These are phyloP conservation scores for Scenedesmus sp. DNA, from an alignment of 163 green algal species.

Conservation along the genomic window DNA sequence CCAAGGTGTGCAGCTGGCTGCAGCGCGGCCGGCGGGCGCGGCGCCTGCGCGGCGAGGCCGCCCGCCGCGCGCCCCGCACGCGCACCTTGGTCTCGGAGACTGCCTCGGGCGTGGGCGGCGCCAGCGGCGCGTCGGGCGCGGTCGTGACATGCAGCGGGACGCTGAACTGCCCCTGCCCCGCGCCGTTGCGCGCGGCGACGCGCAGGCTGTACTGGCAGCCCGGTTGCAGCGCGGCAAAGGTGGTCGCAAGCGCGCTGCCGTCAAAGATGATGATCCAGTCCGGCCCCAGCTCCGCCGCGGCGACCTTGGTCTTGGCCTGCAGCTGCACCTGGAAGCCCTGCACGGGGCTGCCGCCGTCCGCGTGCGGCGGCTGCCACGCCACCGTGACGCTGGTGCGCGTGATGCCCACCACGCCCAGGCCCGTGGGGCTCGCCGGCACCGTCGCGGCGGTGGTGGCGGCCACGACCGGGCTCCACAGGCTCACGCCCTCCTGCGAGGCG, in stretches of 20 bases:
- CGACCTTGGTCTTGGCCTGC: slow-evolving; percentile 61
- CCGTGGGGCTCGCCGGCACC: slow-evolving; percentile 47
- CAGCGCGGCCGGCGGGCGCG: background rate
- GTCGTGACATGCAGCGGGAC: slow-evolving; percentile 57
- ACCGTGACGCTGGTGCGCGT: slow-evolving; percentile 66
- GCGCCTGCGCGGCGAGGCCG: too few relatives aligned
- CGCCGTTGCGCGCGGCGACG: slow-evolving; percentile 56
- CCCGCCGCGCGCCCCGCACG: too few relatives aligned
- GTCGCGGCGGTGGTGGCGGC: slow-evolving; percentile 59
- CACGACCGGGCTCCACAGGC: slow-evolving; percentile 13
- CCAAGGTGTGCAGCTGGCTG: too few relatives aligned
- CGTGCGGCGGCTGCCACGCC: slow-evolving; percentile 61
- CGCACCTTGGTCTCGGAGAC: slow-evolving; percentile 21
- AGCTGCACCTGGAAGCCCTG: slow-evolving; percentile 68
- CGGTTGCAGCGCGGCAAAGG: slow-evolving; percentile 63
- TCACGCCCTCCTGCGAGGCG: slow-evolving; percentile 38
- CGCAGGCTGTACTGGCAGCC: slow-evolving; percentile 74
- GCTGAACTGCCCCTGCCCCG: slow-evolving; percentile 54
- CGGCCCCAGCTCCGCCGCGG: slow-evolving; percentile 51
- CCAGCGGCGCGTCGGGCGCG: slow-evolving; percentile 57
- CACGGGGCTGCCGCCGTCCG: slow-evolving; percentile 68
- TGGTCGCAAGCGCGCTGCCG: slow-evolving; percentile 57
- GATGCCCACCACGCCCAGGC: slow-evolving; percentile 48
- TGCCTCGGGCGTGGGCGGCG: slow-evolving; percentile 42
- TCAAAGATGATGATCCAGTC: slow-evolving; percentile 75